Base-by-base conservation (phyloP, 257 asterid genomes). In the Scutellaria galericulata region DNA sequence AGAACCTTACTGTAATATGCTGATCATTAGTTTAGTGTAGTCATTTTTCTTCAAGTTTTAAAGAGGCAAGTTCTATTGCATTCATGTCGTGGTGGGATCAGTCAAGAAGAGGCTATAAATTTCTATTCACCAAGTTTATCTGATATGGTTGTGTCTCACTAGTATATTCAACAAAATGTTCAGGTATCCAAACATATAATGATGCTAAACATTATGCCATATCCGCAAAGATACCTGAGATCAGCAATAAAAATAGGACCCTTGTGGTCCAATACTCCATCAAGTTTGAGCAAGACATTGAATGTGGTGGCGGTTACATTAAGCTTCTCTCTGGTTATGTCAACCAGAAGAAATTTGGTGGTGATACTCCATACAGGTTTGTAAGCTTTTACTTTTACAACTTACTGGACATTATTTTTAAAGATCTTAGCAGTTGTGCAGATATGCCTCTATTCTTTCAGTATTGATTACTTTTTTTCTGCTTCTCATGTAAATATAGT, bases 321-420 rank as follows among this genome's bases (percentile, higher is more conserved):
- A 94, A 94, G 89, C 97, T 94, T 81, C 90, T 81, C 11, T 94
- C 99, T 48, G 97, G 95, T 73, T 91, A 74, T 75, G 97, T 91
- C 41, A 94, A 92, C 72, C 99, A 95, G 73, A 95, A 95, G 91
- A 95, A 95, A 78, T 92, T 90, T 66, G 97, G 99, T 3, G 99
- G 99, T 11, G 99, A 92, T 74, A 95, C 99, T 57, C 99, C 99
- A 63, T 95, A 95, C 89, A 95, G 97, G 99, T 90, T 73, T 67
- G 13, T 12, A 14, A 15, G 27, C 57, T 52, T n/a, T 51, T 65
- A 64, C 57, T 18, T 53, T 24, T 4, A 15, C 4, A 31, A 42
- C 42, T 73, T 3, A 39, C 12, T 0, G 37, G 37, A 4, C 37
- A 31, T 31, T 2, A 0, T 3, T 31, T 31, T 31, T 31, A 31